phyloP scores from a whole-genome alignment of 2,329 filamentous ascomycete species.

The Phialemoniopsis sp. region DNA sequence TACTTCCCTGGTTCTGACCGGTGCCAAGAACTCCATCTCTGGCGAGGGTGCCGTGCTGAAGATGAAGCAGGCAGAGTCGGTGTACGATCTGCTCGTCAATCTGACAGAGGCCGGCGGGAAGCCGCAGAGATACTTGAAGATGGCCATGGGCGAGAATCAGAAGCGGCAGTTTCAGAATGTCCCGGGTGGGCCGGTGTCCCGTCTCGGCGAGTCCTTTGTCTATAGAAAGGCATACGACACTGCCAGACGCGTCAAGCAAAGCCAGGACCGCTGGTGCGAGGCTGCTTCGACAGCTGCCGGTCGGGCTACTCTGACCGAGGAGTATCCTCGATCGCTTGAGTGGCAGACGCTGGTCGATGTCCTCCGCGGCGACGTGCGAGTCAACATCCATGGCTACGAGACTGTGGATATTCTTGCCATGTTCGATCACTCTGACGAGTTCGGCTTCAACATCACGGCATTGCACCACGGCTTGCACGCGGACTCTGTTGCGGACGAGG shows the following conservation, averaged over 20 bases:
- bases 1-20: conserved; percentile 36
- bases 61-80: conserved; percentile 15
- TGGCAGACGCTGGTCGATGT: conserved; percentile 33
- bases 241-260: conserved; percentile 19
- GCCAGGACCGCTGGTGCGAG: conserved; percentile 24
- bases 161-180: conserved; percentile 25
- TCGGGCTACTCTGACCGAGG: conserved; percentile 5
- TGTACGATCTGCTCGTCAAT: conserved; percentile 11
- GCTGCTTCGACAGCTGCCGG: conserved; percentile 7
- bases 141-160: conserved; percentile 42
- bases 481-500: conserved; percentile 8
- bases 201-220: conserved; percentile 33
- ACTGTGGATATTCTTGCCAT: conserved; percentile 37
- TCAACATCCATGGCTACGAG: conserved; percentile 41
- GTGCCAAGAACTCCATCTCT: conserved; percentile 38
- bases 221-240: conserved; percentile 22
- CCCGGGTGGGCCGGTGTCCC: conserved; percentile 14
- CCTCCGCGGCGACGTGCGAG: conserved; percentile 32
- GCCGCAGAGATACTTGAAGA: conserved; percentile 33
- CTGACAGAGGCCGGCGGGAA: conserved; percentile 25
- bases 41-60: conserved; percentile 38
- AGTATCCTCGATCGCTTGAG: conserved; percentile 27
- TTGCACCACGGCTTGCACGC: conserved; percentile 29
- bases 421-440: conserved; percentile 34
- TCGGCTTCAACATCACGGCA: conserved; percentile 32